Conservation (phyloP, 2,329 filamentous ascomycete genomes). For the Xylariaceae sp. region DNA sequence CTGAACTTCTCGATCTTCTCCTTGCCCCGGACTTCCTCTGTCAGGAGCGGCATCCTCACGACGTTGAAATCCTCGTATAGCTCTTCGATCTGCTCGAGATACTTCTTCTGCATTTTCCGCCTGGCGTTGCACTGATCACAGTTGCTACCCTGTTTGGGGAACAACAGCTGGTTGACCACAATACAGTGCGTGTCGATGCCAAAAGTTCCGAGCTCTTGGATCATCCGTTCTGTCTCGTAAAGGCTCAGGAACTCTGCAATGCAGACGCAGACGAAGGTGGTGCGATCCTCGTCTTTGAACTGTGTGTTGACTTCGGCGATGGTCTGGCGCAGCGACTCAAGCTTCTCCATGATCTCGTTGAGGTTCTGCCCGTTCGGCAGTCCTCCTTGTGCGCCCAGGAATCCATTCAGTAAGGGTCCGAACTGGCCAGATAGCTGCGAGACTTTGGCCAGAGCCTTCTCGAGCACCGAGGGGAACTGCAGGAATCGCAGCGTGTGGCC, state of each 20-base stretch:
- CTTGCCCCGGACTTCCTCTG: constrained; percentile 93
- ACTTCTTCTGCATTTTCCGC: constrained; percentile 98
- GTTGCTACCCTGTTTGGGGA: constrained; percentile 73
- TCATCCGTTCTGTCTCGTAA: constrained; percentile 99
- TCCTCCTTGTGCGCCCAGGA: constrained; percentile 67
- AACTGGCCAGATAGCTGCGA: constrained; percentile 92
- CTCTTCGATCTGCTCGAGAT: constrained; percentile 96
- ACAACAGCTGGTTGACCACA: constrained; percentile 95
- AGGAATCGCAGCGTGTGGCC: constrained; percentile 97
- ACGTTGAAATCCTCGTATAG: constrained; percentile 99
- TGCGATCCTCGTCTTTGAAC: constrained; percentile 94
- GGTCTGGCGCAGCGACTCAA: constrained; percentile 86
- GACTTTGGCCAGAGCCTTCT: constrained; percentile 96
- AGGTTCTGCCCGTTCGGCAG: constrained; percentile 91
- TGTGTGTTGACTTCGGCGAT: constrained; percentile 95
- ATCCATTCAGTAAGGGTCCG: constrained; percentile 88
- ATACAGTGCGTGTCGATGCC: constrained; percentile 95
- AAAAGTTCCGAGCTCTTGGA: constrained; percentile 91
- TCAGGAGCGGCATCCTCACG: constrained; percentile 92
- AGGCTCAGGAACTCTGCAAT: constrained; percentile 95
- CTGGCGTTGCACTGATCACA: constrained; percentile 95
- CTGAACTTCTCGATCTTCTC: constrained; percentile 88
- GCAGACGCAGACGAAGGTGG: constrained; percentile 96
- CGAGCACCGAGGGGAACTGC: constrained; percentile 94
- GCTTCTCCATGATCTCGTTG: constrained; percentile 86